Evolutionary conservation across 2,329 filamentous ascomycete genomes (phyloP).

Genomic region (Rhexocercosporidium sp.): DNA sequence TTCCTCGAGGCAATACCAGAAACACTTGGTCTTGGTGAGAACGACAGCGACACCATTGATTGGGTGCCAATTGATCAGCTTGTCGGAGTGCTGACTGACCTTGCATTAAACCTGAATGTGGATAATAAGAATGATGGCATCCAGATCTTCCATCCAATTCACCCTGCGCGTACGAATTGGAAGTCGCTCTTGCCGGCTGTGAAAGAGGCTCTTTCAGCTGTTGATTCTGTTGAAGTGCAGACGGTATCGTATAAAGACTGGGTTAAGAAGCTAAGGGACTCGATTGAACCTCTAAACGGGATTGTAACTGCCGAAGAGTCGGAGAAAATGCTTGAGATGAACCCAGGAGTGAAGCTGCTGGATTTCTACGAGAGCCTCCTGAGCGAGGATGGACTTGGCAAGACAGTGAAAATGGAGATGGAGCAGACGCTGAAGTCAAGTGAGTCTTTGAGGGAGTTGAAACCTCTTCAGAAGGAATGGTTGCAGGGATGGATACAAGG

Average conservation of each 20-base stretch:
- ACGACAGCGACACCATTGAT: conserved; percentile 43
- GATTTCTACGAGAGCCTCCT: conserved; percentile 21
- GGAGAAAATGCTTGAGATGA: neutral
- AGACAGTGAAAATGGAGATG: neutral
- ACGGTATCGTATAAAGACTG: neutral
- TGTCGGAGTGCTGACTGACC: conserved; percentile 44
- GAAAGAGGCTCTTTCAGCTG: neutral
- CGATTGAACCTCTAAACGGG: neutral
- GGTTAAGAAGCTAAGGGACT: neutral
- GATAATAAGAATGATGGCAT: neutral
- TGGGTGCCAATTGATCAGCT: conserved; percentile 53
- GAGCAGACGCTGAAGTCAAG: neutral
- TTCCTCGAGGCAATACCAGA: conserved; percentile 19
- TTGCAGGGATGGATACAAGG: conserved; percentile 1
- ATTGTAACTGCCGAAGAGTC: neutral
- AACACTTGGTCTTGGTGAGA: conserved; percentile 11
- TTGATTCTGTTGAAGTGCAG: neutral
- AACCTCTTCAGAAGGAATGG: conserved; percentile 3
- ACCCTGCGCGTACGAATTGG: neutral
- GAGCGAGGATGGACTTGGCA: neutral
- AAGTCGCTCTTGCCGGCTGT: neutral
- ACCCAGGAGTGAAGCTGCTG: conserved; percentile 16
- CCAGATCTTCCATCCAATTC: neutral
- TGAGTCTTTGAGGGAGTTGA: neutral
- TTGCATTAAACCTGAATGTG: conserved; percentile 23